Evolutionary conservation across 2,329 filamentous ascomycete species (phyloP).

Genomic region (Talaromyces atroroseus): DNA sequence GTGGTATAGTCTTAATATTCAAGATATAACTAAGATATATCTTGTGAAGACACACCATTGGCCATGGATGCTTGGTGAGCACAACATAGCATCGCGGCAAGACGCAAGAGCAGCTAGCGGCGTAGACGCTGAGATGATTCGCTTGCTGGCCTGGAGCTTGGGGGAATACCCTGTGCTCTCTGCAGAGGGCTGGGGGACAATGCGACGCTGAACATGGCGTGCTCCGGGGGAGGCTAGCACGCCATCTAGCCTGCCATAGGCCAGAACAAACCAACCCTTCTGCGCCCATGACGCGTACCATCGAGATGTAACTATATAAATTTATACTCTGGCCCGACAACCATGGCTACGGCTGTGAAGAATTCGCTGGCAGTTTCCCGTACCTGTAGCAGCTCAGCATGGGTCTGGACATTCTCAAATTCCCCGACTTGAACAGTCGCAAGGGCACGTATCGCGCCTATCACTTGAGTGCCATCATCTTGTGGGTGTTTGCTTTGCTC

Average conservation of each 20-base stretch:
- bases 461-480: slow-evolving; percentile 20
- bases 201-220: slow-evolving; percentile 3
- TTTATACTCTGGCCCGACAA: too few relatives aligned
- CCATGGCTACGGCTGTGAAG: too few relatives aligned
- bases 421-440: slow-evolving; percentile 19
- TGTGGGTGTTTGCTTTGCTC: slow-evolving; percentile 14
- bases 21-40: too few relatives aligned
- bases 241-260: slow-evolving; percentile 1
- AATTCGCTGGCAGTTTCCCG: too few relatives aligned
- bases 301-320: too few relatives aligned
- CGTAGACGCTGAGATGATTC: too few relatives aligned
- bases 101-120: background rate
- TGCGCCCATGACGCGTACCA: too few relatives aligned
- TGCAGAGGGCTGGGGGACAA: background rate
- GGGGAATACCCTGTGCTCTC: background rate
- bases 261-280: background rate
- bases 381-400: too few relatives aligned
- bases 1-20: too few relatives aligned
- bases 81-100: background rate
- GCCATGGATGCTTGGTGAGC: background rate
- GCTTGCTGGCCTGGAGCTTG: too few relatives aligned
- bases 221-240: slow-evolving; percentile 6
- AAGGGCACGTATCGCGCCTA: slow-evolving; percentile 19
- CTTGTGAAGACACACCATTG: too few relatives aligned
- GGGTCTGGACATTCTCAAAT: slow-evolving; percentile 13